A percentile compares a stretch with the other conserved stretches of the same genome.
These are phyloP conservation scores for Raphanus raphanistrum DNA, from an alignment of 345 rosid species.

Conservation along the genomic window DNA sequence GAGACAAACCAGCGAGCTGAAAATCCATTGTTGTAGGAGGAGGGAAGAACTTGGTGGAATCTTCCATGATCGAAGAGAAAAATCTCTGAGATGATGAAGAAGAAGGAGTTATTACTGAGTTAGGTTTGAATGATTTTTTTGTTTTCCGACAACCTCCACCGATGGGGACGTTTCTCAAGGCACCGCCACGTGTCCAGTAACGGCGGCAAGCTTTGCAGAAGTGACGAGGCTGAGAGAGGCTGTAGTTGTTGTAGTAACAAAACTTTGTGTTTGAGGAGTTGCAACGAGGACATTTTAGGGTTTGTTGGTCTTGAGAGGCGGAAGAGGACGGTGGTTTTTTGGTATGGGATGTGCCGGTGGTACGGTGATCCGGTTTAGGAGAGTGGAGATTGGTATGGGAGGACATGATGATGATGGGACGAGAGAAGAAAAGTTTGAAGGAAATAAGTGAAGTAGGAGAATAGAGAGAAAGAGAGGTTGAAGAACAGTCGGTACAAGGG, in stretches of 20 bases:
- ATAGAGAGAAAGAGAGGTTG: constrained; percentile 17
- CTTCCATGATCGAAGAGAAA: constrained; percentile 53
- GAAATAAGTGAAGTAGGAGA: constrained; percentile 20
- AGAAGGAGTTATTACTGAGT: constrained; percentile 36
- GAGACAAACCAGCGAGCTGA: constrained; percentile 64
- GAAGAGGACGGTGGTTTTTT: constrained; percentile 42
- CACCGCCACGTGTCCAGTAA: constrained; percentile 91
- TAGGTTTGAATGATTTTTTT: constrained; percentile 57
- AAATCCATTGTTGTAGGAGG: constrained; percentile 70
- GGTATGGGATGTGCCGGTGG: constrained; percentile 25
- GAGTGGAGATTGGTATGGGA: constrained; percentile 36
- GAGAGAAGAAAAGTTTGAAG: constrained; percentile 16
- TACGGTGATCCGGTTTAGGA: constrained; percentile 29
- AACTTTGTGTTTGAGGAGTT: constrained; percentile 87
- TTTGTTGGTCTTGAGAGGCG: constrained; percentile 41
- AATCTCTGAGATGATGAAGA: constrained; percentile 50
- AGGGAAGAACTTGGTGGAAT: constrained; percentile 63
- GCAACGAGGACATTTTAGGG: constrained; percentile 75
- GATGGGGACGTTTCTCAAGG: constrained; percentile 79
- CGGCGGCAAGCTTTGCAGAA: constrained; percentile 85
- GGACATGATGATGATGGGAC: constrained; percentile 34
- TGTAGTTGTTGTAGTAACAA: constrained; percentile 95
- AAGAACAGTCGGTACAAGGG: constrained; percentile 31
- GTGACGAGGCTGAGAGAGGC: constrained; percentile 81
- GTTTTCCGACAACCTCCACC: constrained; percentile 86